Percentiles rank a stretch among this genome's conserved stretches.
These are phyloP conservation scores for Coprinellus aureogranulatus DNA, from an alignment of 768 basidiomycete genomes.

Conservation along the genomic window DNA sequence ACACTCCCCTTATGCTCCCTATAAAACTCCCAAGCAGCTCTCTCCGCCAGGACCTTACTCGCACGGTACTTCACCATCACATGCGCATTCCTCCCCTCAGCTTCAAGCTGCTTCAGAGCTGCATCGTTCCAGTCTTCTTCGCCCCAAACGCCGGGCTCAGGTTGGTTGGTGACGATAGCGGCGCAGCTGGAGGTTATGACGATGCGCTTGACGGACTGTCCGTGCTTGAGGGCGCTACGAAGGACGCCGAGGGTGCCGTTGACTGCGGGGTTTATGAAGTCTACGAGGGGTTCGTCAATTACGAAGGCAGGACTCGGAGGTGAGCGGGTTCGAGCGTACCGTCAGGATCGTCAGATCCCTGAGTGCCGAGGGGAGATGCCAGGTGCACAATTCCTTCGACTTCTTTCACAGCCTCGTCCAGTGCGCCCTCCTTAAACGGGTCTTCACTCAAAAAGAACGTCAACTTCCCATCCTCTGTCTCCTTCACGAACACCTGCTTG, in stretches of 20 bases:
- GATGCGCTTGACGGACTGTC: conserved; percentile 4
- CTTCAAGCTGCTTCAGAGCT: neutral
- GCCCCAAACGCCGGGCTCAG: neutral
- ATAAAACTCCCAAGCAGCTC: conserved; percentile 1
- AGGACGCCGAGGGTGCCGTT: conserved; percentile 8
- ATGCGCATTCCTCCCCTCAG: neutral
- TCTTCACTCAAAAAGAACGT: conserved; percentile 2
- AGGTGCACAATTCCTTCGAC: conserved; percentile 11
- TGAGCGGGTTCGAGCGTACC: neutral
- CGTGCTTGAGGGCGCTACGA: neutral
- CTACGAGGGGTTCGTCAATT: neutral
- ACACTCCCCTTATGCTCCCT: neutral
- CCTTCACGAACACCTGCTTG: neutral
- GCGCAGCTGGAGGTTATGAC: conserved; percentile 7
- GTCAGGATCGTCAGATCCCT: conserved; percentile 6
- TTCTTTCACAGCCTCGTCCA: conserved; percentile 8
- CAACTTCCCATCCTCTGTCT: conserved; percentile 2
- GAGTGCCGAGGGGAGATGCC: conserved; percentile 8
- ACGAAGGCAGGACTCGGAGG: neutral
- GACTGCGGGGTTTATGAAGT: conserved; percentile 8
- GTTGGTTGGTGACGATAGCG: neutral
- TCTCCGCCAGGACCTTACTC: conserved; percentile 6
- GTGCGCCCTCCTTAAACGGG: conserved; percentile 5
- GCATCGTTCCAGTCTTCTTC: conserved; percentile 8
- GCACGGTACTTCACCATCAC: conserved; percentile 6